A percentile compares a stretch with the other conserved stretches of the same genome.
Evolutionary conservation across 2,329 filamentous ascomycete species (phyloP).

Genomic region (Emergomyces africanus): DNA sequence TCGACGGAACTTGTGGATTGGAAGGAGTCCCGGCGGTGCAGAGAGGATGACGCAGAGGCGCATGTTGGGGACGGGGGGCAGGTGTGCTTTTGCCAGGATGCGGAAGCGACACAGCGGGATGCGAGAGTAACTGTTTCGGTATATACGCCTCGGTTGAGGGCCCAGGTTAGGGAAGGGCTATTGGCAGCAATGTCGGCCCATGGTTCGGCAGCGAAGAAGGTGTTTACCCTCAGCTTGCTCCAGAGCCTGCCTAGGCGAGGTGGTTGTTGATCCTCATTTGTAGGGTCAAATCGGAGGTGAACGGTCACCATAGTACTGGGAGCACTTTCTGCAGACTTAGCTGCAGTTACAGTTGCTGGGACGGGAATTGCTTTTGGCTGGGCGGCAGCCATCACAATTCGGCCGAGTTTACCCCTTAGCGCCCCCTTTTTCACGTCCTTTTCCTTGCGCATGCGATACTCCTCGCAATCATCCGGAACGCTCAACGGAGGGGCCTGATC

Average conservation of each 20-base stretch:
- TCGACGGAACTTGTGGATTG: conserved; percentile 16
- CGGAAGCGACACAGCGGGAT: conserved; percentile 43
- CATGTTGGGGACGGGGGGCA: conserved; percentile 20
- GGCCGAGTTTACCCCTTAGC: conserved; percentile 44
- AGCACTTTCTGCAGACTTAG: conserved; percentile 13
- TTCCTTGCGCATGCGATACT: conserved; percentile 43
- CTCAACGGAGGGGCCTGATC: conserved; percentile 48
- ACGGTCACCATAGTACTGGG: conserved; percentile 45
- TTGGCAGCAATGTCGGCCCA: conserved; percentile 38
- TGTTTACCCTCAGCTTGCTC: conserved; percentile 45
- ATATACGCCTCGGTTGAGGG: conserved; percentile 39
- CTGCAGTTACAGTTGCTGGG: conserved; percentile 17
- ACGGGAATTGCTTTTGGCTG: conserved; percentile 47
- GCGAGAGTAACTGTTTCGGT: conserved; percentile 41
- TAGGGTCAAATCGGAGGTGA: conserved; percentile 49
- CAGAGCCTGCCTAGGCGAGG: conserved; percentile 41
- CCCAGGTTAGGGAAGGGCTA: conserved; percentile 26
- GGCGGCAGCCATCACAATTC: conserved; percentile 42
- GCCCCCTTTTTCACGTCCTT: conserved; percentile 49
- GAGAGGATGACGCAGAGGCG: conserved; percentile 27
- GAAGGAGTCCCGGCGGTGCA: conserved; percentile 16
- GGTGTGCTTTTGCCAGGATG: conserved; percentile 42
- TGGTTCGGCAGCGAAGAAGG: conserved; percentile 43
- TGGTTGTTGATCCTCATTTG: conserved; percentile 35
- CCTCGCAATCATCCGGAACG: conserved; percentile 33